A percentile compares a stretch with the other conserved stretches of the same genome.
Evolutionary conservation across 176 grass and related monocot genomes (phyloP).

Genomic region (Chloris gayana): DNA sequence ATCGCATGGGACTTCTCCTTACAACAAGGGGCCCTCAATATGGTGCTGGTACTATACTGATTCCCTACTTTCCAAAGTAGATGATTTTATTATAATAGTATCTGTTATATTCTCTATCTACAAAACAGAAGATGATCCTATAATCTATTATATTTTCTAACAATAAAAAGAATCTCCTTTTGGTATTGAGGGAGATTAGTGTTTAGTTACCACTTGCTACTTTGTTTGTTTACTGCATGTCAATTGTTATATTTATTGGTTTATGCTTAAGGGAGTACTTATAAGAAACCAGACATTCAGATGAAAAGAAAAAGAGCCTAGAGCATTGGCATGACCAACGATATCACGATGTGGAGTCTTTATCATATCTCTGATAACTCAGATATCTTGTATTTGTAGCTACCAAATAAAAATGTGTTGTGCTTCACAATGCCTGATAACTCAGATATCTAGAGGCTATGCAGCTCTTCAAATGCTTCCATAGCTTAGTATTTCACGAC

Average conservation of each 20-base stretch:
- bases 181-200: neutral
- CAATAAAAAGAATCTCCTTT: neutral
- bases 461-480: constrained; percentile 25
- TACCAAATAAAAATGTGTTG: neutral
- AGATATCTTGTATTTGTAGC: neutral
- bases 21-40: constrained; percentile 82
- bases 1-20: constrained; percentile 99
- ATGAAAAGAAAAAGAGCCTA: neutral
- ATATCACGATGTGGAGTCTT: neutral
- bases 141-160: neutral
- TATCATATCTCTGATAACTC: neutral
- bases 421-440: constrained; percentile 1
- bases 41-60: constrained; percentile 54
- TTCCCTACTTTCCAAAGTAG: constrained; percentile 15
- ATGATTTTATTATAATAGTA: neutral
- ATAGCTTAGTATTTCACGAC: constrained; percentile 2
- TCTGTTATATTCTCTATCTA: constrained; percentile 18
- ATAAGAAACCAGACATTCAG: neutral
- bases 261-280: neutral
- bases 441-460: neutral
- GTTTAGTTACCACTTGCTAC: neutral
- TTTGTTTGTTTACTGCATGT: neutral
- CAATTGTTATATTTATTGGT: neutral
- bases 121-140: neutral
- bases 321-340: neutral